These are phyloP conservation scores for Hypoxylon sp. DNA, from an alignment of 2,329 filamentous ascomycete species.

Conservation along the genomic window DNA sequence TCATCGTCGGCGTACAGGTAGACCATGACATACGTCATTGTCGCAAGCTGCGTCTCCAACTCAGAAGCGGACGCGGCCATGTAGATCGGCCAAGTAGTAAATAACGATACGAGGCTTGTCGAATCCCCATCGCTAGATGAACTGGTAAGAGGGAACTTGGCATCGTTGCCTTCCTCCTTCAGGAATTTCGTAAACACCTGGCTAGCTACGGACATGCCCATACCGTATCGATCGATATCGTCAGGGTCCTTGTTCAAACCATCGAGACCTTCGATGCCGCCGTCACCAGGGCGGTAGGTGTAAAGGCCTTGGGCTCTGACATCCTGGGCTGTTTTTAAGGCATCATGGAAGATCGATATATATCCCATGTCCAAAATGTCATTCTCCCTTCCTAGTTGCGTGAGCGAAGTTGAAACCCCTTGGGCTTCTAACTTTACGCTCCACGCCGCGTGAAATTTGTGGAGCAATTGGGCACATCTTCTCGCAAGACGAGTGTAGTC, in stretches of 20 bases:
- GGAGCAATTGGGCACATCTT: neutral
- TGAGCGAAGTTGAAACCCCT: neutral
- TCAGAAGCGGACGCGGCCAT: neutral
- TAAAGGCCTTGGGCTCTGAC: neutral
- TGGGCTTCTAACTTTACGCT: neutral
- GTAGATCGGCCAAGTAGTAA: neutral
- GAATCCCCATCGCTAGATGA: neutral
- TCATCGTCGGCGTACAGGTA: neutral
- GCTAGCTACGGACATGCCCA: neutral
- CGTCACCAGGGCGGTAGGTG: neutral
- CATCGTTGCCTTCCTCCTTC: neutral
- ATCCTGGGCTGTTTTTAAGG: neutral
- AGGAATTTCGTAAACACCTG: neutral
- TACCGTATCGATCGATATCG: neutral
- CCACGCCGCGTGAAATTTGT: neutral
- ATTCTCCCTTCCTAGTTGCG: neutral
- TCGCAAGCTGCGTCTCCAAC: neutral
- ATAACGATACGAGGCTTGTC: neutral
- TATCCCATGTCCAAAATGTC: neutral
- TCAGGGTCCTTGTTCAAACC: neutral
- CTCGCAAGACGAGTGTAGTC: conserved; percentile 2
- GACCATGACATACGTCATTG: neutral
- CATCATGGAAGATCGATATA: neutral
- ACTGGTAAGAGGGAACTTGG: neutral
- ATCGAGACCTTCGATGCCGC: neutral